Evolutionary conservation across 2,329 filamentous ascomycete genomes (phyloP), one percentile per base, ranked within the genome.

Genomic region (Plenodomus tracheiphilus): DNA sequence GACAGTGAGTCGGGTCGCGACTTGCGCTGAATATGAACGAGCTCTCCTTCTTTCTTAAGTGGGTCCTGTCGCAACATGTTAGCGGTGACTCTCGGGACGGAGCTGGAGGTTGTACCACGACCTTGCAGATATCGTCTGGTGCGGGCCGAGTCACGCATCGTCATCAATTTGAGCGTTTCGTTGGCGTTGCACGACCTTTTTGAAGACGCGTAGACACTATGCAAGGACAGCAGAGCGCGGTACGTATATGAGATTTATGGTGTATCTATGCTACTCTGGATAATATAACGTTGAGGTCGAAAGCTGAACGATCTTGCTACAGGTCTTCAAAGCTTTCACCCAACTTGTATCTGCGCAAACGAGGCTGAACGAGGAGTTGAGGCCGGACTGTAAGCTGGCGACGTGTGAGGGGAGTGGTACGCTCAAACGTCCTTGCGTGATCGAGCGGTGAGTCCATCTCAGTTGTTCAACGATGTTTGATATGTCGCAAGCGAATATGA

Each of bases 21-120:
- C 43, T 44, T 39, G 42, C 46, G 30, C 49, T 54, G 43, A 53
- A 49, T 58, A 51, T 59, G 56, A 62, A 59, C 49, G 49, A 50
- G 49, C 51, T 56, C 25, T 47, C 25, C 17, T 13, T 41, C 43
- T 30, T 47, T 13, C 46, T 39, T 39, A 38, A 32, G 28, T 35
- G 43, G 39, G 52, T 45, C 54, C 41, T 50, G 43, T 51, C 51
- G 50, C 43, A 38, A 18, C 34, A 42, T 37, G 22, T 48, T 49
- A 48, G 49, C 41, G 47, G 46, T 45, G 41, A 37, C 35, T 42
- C 18, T 56, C 55, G 55, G 55, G 46, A 51, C 41, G 18, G 41
- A 61, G 50, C 54, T 59, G 56, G 46, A 58, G 41, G 47, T 45
- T 43, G 60, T 61, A 51, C 40, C 45, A 61, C 58, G 2, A 47